Evolutionary conservation across 164 flowering plant genomes (phyloP).

Genomic region (Protea cynaroides): DNA sequence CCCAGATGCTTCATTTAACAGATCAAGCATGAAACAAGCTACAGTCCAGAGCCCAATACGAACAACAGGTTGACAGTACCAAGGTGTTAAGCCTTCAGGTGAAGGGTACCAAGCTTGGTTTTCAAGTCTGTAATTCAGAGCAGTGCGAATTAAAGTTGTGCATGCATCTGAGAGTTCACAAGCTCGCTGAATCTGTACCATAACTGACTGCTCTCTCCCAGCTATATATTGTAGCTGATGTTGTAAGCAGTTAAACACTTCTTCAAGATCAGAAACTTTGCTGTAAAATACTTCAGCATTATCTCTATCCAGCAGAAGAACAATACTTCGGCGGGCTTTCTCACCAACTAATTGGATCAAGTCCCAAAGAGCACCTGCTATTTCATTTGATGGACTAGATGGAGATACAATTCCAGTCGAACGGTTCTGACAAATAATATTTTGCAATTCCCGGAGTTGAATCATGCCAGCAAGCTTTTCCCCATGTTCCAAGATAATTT

Average conservation of each 20-base stretch:
- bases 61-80: slow-evolving; percentile 73
- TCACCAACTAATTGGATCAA: slow-evolving; percentile 89
- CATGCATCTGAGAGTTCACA: slow-evolving; percentile 82
- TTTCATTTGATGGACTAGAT: slow-evolving; percentile 33
- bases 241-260: slow-evolving; percentile 64
- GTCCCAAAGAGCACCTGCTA: slow-evolving; percentile 86
- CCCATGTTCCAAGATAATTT: slow-evolving; percentile 90
- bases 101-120: slow-evolving; percentile 88
- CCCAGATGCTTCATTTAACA: slow-evolving; percentile 43
- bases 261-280: slow-evolving; percentile 83
- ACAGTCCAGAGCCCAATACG: slow-evolving; percentile 79
- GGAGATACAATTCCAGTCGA: slow-evolving; percentile 27
- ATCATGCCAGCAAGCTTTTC: slow-evolving; percentile 91
- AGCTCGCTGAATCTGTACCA: slow-evolving; percentile 52
- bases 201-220: slow-evolving; percentile 37
- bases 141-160: slow-evolving; percentile 49
- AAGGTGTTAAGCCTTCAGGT: slow-evolving; percentile 75
- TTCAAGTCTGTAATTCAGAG: slow-evolving; percentile 57
- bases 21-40: slow-evolving; percentile 67
- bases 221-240: slow-evolving; percentile 52
- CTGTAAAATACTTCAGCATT: slow-evolving; percentile 96
- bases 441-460: slow-evolving; percentile 79
- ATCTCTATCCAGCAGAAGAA: slow-evolving; percentile 96
- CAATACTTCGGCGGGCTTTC: slow-evolving; percentile 68
- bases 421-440: slow-evolving; percentile 45